Evolutionary conservation across 495 filamentous ascomycete species (phyloP).

Genomic region (Neurospora cerealis): DNA sequence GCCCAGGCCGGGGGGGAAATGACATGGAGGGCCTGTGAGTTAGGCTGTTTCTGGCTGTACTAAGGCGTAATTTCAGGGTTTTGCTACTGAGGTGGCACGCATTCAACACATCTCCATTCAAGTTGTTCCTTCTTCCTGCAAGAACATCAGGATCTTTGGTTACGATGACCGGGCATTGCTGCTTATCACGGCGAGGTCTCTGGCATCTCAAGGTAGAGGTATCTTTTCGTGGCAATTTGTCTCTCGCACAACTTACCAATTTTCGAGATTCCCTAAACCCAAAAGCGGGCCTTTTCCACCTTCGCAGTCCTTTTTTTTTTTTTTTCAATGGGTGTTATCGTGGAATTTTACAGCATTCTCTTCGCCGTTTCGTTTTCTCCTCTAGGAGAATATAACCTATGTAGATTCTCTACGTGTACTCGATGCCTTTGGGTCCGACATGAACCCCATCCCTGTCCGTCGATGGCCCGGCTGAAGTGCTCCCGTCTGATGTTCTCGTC

Average conservation of each 20-base stretch:
- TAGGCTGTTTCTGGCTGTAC: background rate
- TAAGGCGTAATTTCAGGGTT: background rate
- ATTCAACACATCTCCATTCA: background rate
- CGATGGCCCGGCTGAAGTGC: background rate
- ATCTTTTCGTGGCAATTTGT: too few species aligned
- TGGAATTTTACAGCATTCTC: background rate
- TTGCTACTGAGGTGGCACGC: background rate
- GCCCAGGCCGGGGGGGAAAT: background rate
- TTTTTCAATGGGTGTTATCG: background rate
- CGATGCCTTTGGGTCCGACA: background rate
- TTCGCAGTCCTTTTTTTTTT: background rate
- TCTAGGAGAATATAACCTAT: background rate
- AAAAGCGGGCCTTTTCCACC: fast-evolving
- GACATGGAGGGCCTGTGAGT: background rate
- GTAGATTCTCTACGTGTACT: background rate
- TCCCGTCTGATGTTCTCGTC: background rate
- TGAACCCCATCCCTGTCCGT: background rate
- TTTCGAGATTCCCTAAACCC: background rate
- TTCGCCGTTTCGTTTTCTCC: background rate
- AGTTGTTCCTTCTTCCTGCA: background rate
- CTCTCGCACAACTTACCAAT: background rate
- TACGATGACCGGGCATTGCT: background rate
- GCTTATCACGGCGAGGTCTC: too few species aligned
- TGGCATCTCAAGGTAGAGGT: too few species aligned
- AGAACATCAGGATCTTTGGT: background rate